A percentile compares a stretch with the other conserved stretches of the same genome.
These are phyloP conservation scores for Solanum paucissectum DNA, from an alignment of 257 asterid species.

Conservation along the genomic window DNA sequence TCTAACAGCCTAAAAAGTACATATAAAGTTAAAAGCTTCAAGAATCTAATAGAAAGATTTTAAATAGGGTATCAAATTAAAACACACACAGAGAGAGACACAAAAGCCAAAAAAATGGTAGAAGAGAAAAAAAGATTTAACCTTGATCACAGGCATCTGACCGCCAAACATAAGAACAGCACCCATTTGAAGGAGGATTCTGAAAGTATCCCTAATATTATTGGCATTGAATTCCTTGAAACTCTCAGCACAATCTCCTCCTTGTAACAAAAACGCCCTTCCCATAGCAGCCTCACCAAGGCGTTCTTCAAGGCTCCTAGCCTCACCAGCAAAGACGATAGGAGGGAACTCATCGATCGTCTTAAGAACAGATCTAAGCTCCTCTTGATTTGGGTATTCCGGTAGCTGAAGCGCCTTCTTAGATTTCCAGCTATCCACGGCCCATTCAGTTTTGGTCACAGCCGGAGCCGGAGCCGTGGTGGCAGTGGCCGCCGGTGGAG, in stretches of 20 bases:
- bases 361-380: slow-evolving; percentile 37
- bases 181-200: slow-evolving; percentile 76
- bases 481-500: slow-evolving; percentile 14
- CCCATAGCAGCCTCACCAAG: slow-evolving; percentile 78
- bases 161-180: slow-evolving; percentile 78
- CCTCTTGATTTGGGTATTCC: slow-evolving; percentile 35
- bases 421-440: slow-evolving; percentile 35
- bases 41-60: neutral
- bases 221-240: slow-evolving; percentile 70
- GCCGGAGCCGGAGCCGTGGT: slow-evolving; percentile 6
- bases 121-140: neutral
- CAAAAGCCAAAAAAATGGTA: neutral
- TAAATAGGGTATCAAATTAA: neutral
- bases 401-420: slow-evolving; percentile 50
- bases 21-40: neutral
- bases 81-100: neutral
- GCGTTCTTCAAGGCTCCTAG: slow-evolving; percentile 57
- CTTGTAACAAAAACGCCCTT: slow-evolving; percentile 63
- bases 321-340: slow-evolving; percentile 84
- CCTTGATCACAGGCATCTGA: slow-evolving; percentile 72
- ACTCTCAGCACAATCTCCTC: slow-evolving; percentile 90
- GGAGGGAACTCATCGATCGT: slow-evolving; percentile 56
- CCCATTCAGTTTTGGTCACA: slow-evolving; percentile 21
- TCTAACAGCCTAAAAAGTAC: neutral
- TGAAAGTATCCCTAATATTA: slow-evolving; percentile 70